These are phyloP conservation scores for Saccharomycopsis amapae DNA, from an alignment of 805 yeast species.

Conservation along the genomic window DNA sequence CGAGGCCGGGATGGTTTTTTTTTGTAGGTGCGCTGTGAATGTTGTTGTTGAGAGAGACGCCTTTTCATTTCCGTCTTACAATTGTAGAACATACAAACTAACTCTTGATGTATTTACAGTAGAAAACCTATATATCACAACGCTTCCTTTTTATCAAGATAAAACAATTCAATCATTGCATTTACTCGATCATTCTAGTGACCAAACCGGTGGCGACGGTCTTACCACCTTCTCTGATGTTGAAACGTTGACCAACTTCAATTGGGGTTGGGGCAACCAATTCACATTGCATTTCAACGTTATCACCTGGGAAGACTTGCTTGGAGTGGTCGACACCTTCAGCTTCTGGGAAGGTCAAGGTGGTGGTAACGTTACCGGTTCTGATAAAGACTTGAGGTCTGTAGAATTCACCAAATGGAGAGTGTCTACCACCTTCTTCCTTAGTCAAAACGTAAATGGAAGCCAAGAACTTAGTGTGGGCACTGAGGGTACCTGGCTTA, in stretches of 20 bases:
- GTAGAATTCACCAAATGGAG: conserved; percentile 94
- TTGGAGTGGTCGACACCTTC: conserved; percentile 74
- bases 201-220: conserved; percentile 98
- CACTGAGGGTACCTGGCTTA: conserved; percentile 84
- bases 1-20: too few relatives aligned
- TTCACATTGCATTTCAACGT: conserved; percentile 90
- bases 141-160: too few relatives aligned
- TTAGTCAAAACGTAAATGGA: conserved; percentile 87
- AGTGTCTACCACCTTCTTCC: conserved; percentile 99
- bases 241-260: conserved; percentile 97
- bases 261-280: conserved; percentile 86
- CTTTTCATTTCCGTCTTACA: too few relatives aligned
- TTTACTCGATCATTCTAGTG: conserved; percentile 71
- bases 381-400: conserved; percentile 97
- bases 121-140: too few relatives aligned
- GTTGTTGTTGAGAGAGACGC: too few relatives aligned
- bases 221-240: conserved; percentile 98
- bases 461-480: conserved; percentile 87
- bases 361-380: conserved; percentile 92
- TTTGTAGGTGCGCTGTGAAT: too few relatives aligned
- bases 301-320: conserved; percentile 97
- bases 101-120: too few relatives aligned
- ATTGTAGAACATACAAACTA: too few relatives aligned
- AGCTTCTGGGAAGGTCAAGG: conserved; percentile 78
- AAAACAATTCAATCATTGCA: too few relatives aligned